Evolutionary conservation across 2,329 filamentous ascomycete species (phyloP), one percentile per base, ranked within the genome.

Genomic region (Neofusicoccum laricinum): DNA sequence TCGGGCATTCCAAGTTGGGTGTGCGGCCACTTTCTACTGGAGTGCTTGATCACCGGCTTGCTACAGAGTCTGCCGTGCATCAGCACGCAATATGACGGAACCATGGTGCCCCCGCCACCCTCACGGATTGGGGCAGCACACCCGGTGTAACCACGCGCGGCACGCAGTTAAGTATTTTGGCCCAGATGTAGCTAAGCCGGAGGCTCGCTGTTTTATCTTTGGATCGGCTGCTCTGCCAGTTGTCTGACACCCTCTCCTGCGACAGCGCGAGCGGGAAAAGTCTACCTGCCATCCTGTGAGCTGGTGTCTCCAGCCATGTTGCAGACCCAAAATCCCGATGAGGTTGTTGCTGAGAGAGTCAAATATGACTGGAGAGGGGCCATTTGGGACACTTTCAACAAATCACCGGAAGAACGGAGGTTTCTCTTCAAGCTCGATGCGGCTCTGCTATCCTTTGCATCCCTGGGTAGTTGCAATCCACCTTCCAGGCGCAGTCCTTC

Each of bases 381-480:
- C 48, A 64, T 71, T 0, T 71, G 69, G 69, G 69, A 72, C 41
- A 68, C 71, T 2, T 46, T 68, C 41, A 65, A 70, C 19, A 65
- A 65, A 64, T 68, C 10, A 61, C 70, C 6, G 63, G 70, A 71
- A 50, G 69, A 72, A 43, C 53, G 70, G 14, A 69, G 50, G 50
- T 71, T 72, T 36, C 66, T 71, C 19, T 69, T 69, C 46, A 72
- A 72, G 59, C 69, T 72, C 2, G 71, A 72, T 51, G 66, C 69
- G 6, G 79, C 78, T 1, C 75, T 85, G 36, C 69, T 85, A 21
- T 81, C 80, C 0, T 82, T 84, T 72, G 79, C 80, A 2, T 75
- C 72, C 11, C 67, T 79, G 15, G 80, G 81, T 78, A 67, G 61
- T 67, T 68, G 66, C 7, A 69, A 36, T 19, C 41, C 17, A 1